Evolutionary conservation across 257 asterid species (phyloP), one percentile per base, ranked within the genome.

Genomic region (Ajuga chamaepitys): DNA sequence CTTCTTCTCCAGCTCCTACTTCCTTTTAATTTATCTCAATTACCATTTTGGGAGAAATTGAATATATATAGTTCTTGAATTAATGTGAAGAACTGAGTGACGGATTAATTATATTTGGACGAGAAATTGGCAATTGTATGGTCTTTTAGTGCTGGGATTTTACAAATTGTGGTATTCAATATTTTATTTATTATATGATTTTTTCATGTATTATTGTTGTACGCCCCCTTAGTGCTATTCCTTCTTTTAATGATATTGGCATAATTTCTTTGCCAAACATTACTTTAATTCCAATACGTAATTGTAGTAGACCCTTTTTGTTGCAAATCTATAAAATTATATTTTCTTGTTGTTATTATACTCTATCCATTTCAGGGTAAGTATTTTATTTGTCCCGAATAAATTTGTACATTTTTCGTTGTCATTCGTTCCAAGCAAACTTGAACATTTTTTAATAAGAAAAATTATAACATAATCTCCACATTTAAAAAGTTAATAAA

Each of bases 1-100:
- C 78, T 17, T 80, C 79, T 20, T 42, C 79, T 8, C 62, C 76
- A 0, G 77, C 82, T 4, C 74, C 75, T 0, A 5, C 74, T 2
- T 25, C 56, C 8, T n/a, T 13, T 37, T 75, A 50, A 66, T 50
- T 30, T 26, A 30, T 8, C 7, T 45, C 54, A 61, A 41, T 50
- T 26, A 12, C 5, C 21, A 11, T 37, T 14, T n/a, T 20, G 25
- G 24, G 54, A 64, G 58, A 34, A n/a, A 66, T 53, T 60, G 18
- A 34, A 66, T 6, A n/a, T 10, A n/a, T 10, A 16, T 34, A 52
- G 68, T 41, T 65, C 61, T 32, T 46, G 38, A 44, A 76, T 16
- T 46, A 46, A 20, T 48, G 35, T 24, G 42, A 54, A 44, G 48
- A 64, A 47, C 22, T 34, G 64, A 52, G 59, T 24, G 13, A 30